Evolutionary conservation across 106 monocot species (phyloP).

Genomic region (Dendrobium chrysotoxum): DNA sequence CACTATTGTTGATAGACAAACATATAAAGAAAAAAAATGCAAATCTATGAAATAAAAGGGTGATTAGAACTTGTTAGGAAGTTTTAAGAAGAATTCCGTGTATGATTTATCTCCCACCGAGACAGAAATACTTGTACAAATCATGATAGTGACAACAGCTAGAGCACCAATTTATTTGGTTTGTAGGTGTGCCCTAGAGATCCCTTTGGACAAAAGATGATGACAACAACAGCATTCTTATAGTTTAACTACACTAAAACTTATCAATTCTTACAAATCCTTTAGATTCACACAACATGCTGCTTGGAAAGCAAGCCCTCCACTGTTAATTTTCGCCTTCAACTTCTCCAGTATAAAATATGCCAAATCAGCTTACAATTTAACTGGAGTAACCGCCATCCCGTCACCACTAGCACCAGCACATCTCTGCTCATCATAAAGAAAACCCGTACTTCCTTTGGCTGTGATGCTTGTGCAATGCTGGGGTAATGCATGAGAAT

Average conservation of each 20-base stretch:
- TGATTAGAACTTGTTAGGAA: no score
- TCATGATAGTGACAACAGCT: not conserved
- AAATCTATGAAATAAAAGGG: no score
- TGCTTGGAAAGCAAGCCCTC: not conserved
- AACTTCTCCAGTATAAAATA: not conserved
- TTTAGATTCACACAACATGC: not conserved
- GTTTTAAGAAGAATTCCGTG: no score
- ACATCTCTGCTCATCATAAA: not conserved
- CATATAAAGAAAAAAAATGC: no score
- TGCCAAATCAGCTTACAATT: not conserved
- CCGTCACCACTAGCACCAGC: not conserved
- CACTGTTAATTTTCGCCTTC: not conserved
- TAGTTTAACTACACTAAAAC: not conserved
- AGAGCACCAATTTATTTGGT: not conserved
- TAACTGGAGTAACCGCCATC: not conserved
- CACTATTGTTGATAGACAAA: no score
- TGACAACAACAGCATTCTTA: not conserved
- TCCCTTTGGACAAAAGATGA: not conserved
- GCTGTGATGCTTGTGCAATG: conserved; percentile 62
- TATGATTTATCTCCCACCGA: no score
- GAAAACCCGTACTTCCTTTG: conserved; percentile 17
- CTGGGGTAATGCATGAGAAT: conserved; percentile 89
- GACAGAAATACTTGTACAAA: no score
- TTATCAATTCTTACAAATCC: not conserved
- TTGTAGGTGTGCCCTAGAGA: not conserved